Base-by-base conservation (phyloP, 805 yeast genomes). In the Candida cerambycidarum region DNA sequence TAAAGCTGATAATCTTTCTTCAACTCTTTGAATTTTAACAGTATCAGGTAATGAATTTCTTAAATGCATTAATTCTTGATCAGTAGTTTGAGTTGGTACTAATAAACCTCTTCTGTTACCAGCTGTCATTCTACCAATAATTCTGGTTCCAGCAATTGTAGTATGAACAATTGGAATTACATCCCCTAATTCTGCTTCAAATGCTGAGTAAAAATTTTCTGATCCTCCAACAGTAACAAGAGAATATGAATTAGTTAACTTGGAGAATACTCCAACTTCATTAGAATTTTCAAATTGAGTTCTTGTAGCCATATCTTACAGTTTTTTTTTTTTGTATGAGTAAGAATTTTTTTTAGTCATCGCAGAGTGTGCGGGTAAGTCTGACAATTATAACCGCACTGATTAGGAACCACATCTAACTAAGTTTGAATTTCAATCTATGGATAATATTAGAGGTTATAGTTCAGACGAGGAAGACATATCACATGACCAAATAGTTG, bases 151-250 rank as follows among this genome's bases (percentile, higher is more conserved):
- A 24, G 97, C 97, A 57, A 93, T 93, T 46, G 99, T 93, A 42
- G 98, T 89, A 63, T 93, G 97, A 50, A 88, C 93, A 58, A 93
- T 88, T 41, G 99, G 99, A 50, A 93, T 82, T 41, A 89, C 89
- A 67, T 90, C 98, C 48, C 97, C 97, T 51, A 95, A 75, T 68
- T 93, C 97, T 41, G 97, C 96, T 75, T 93, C 99, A 62, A 93
- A 92, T 21, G 97, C 96, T 44, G 97, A 89, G 66, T 84, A 86
- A 55, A 78, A 78, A 62, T 77, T 76, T 58, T 76, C 84, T 33
- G 97, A 89, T 23, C 97, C 99, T 48, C 99, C 98, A 43, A 93
- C 89, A 5, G 99, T 95, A 44, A 92, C 97, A 56, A 93, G 76
- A 62, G 96, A 87, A 77, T 93, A 93, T 23, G 96, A 84, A 78